Evolutionary conservation across 768 basidiomycete species (phyloP), one percentile per base, ranked within the genome.

Genomic region (Neoboletus subvelutipes): DNA sequence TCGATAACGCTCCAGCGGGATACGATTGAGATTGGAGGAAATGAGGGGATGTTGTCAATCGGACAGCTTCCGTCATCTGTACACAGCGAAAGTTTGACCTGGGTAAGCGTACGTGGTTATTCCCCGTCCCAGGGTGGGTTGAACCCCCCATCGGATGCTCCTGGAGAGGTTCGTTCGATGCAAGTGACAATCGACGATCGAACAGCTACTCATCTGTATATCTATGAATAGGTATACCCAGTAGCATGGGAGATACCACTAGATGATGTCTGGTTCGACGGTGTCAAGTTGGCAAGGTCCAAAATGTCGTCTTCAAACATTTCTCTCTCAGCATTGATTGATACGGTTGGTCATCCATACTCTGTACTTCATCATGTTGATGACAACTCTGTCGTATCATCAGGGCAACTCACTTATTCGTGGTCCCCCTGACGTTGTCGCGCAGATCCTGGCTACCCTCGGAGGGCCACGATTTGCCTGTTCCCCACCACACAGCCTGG

Each of bases 361-460:
- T 40, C 39, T 18, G 43, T 46, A 12, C 15, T 43, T 45, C 22
- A 46, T 48, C 31, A 34, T 39, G 18, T 50, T 36, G 2, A 52
- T 56, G 42, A 39, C 22, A 12, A 31, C 29, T 15, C 20, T 50
- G 7, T 46, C 29, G 37, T 36, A 40, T 34, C 26, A 48, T 37
- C 55, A 90, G 87, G 90, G 90, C 0, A 90, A 85, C 72, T 90
- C 88, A 10, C 79, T 89, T 42, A 77, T 92, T 52, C 87, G 90
- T 24, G 90, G 88, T 10, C 90, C 88, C 0, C 67, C 77, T 5
- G 90, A 92, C 58, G 78, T 90, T 10, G 73, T 92, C 13, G 56
- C 72, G 0, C 59, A 69, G n/a, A 85, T 90, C 51, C 51, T 62
- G 7, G 66, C 58, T n/a, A 52, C 50, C 34, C 68, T 86, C 1